These are phyloP conservation scores for Cordyceps fumosorosea DNA, from an alignment of 2,329 filamentous ascomycete species.

Conservation along the genomic window DNA sequence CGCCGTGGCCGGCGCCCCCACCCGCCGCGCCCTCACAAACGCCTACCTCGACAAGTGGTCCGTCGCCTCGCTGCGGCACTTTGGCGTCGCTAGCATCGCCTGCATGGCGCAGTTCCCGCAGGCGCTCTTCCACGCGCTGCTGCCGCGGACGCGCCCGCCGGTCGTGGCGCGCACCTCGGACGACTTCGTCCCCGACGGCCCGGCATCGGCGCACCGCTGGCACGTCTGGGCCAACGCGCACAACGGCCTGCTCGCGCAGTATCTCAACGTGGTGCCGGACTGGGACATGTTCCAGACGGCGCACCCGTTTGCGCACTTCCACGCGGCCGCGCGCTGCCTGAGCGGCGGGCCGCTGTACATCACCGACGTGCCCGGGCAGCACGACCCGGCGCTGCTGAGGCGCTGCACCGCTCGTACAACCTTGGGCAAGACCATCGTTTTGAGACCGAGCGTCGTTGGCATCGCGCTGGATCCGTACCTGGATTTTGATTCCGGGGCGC, in stretches of 20 bases:
- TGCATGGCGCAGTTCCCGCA: conserved; percentile 94
- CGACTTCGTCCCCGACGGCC: conserved; percentile 77
- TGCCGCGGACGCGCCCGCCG: conserved; percentile 67
- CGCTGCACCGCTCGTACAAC: conserved; percentile 75
- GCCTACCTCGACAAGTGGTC: conserved; percentile 84
- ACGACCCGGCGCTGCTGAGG: conserved; percentile 66
- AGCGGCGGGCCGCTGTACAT: conserved; percentile 92
- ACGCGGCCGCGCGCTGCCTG: conserved; percentile 83
- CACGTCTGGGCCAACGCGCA: conserved; percentile 93
- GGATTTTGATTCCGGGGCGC: conserved; percentile 62
- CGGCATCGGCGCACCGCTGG: conserved; percentile 79
- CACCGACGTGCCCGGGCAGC: conserved; percentile 79
- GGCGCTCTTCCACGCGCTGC: conserved; percentile 76
- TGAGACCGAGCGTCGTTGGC: conserved; percentile 70
- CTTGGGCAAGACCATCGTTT: conserved; percentile 67
- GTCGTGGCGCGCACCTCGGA: conserved; percentile 79
- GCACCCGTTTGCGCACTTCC: conserved; percentile 68
- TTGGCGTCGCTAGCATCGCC: conserved; percentile 71
- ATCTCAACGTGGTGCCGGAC: conserved; percentile 82
- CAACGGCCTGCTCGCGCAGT: conserved; percentile 73
- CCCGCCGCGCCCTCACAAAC: conserved; percentile 64
- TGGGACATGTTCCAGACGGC: conserved; percentile 66
- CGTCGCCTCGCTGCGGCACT: conserved; percentile 68
- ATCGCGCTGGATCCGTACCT: conserved; percentile 68
- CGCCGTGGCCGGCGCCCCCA: conserved; percentile 58